phyloP scores from a whole-genome alignment of 2,329 filamentous ascomycete genomes.

The Aspergillus tubingensis region DNA sequence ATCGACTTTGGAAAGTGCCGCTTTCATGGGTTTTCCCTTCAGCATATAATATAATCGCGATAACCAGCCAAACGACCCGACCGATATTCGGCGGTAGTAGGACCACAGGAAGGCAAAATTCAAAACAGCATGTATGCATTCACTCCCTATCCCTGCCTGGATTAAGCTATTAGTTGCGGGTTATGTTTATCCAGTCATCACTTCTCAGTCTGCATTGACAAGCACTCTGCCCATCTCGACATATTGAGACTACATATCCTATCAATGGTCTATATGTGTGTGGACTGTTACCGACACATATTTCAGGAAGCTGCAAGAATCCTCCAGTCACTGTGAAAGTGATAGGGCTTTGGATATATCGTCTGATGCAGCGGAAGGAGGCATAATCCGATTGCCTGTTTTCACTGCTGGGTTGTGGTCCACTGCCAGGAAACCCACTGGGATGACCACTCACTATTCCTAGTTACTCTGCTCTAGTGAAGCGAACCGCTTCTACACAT shows the following conservation, averaged over 20 bases:
- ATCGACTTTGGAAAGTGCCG: not conserved
- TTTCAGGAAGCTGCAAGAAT: not conserved
- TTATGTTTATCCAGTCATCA: conserved; percentile 20
- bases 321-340: not conserved
- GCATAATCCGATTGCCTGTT: not conserved
- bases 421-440: not conserved
- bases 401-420: not conserved
- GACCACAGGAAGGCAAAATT: not conserved
- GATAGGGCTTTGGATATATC: not conserved
- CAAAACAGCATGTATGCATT: conserved; percentile 2
- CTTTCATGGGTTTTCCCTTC: too few relatives aligned
- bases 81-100: not conserved
- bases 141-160: not conserved
- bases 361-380: not conserved
- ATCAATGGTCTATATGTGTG: conserved; percentile 15
- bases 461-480: not conserved
- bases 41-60: not conserved
- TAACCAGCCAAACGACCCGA: not conserved
- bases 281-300: not conserved
- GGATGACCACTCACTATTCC: not conserved
- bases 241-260: conserved; percentile 10
- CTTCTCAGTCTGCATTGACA: conserved; percentile 19
- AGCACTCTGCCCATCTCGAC: conserved; percentile 23
- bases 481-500: not conserved
- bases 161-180: conserved; percentile 5